Percentiles rank a stretch among this genome's conserved stretches.
Evolutionary conservation across 2,329 filamentous ascomycete species (phyloP).

Genomic region (Stagonosporopsis vannaccii): DNA sequence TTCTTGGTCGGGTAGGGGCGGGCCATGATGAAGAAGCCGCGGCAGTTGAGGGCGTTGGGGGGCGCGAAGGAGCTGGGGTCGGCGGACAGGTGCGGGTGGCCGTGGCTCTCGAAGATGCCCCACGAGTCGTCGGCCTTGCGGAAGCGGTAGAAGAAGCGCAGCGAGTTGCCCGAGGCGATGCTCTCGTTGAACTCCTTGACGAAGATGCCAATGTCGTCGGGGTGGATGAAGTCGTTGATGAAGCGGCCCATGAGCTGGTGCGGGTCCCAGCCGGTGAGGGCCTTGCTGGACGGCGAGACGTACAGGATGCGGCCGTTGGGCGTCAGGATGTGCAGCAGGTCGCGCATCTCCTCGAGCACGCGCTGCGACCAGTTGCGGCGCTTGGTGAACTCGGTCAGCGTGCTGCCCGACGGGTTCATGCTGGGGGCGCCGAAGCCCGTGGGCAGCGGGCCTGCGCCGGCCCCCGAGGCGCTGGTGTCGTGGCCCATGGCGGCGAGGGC

Average conservation of each 20-base stretch:
- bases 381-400: conserved; percentile 70
- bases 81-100: conserved; percentile 84
- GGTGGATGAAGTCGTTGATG: conserved; percentile 83
- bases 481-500: neutral
- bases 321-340: conserved; percentile 87
- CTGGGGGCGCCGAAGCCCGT: conserved; percentile 60
- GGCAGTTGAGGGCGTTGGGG: conserved; percentile 70
- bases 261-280: conserved; percentile 76
- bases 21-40: conserved; percentile 93
- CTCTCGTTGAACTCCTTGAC: conserved; percentile 88
- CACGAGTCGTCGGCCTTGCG: conserved; percentile 76
- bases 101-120: conserved; percentile 87
- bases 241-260: conserved; percentile 76
- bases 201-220: conserved; percentile 83
- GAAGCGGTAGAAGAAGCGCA: conserved; percentile 88
- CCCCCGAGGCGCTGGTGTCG: conserved; percentile 53
- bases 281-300: conserved; percentile 78
- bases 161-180: conserved; percentile 77
- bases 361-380: conserved; percentile 83
- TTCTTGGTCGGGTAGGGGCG: conserved; percentile 90
- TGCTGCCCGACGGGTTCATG: conserved; percentile 58
- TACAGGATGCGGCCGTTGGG: conserved; percentile 84
- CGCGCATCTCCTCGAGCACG: conserved; percentile 87
- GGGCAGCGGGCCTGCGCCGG: conserved; percentile 63
- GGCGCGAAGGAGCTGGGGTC: conserved; percentile 69